Evolutionary conservation across 2,329 filamentous ascomycete genomes (phyloP).

Genomic region (Paraconiothyrium brasiliense): DNA sequence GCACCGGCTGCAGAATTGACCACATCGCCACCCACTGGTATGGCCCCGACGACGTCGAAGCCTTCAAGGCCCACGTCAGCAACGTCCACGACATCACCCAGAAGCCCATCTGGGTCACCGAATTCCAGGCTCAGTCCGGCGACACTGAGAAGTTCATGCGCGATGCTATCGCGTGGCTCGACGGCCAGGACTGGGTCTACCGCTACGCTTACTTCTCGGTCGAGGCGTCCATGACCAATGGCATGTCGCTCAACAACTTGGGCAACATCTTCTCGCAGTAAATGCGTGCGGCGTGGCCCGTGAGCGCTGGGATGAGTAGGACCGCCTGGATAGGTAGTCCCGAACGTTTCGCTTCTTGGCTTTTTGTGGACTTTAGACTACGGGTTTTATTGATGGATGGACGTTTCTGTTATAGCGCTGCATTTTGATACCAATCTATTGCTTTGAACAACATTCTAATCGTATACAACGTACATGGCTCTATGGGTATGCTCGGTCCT

Average conservation of each 20-base stretch:
- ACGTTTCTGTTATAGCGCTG: neutral
- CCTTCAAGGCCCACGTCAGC: conserved; percentile 51
- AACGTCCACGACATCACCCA: conserved; percentile 39
- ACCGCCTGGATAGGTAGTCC: neutral
- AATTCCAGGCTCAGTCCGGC: conserved; percentile 43
- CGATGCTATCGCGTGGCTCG: conserved; percentile 47
- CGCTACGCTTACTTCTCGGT: conserved; percentile 46
- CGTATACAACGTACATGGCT: no score
- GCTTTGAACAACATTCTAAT: neutral
- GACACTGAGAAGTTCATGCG: conserved; percentile 39
- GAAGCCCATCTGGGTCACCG: conserved; percentile 49
- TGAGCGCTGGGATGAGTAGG: neutral
- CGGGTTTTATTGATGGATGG: conserved; percentile 2
- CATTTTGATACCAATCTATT: conserved; percentile 9
- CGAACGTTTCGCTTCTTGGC: conserved; percentile 5
- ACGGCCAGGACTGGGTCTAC: conserved; percentile 41
- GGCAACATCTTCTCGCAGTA: conserved; percentile 21
- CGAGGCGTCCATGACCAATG: conserved; percentile 32
- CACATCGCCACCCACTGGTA: conserved; percentile 52
- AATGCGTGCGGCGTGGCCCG: neutral
- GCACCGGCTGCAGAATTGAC: conserved; percentile 45
- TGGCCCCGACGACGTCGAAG: conserved; percentile 38
- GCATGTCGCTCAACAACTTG: conserved; percentile 30
- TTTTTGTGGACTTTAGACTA: conserved; percentile 13
- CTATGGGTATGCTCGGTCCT: no score